Conservation (phyloP, 2,329 filamentous ascomycete species). For the Hypoxylon sp. region DNA sequence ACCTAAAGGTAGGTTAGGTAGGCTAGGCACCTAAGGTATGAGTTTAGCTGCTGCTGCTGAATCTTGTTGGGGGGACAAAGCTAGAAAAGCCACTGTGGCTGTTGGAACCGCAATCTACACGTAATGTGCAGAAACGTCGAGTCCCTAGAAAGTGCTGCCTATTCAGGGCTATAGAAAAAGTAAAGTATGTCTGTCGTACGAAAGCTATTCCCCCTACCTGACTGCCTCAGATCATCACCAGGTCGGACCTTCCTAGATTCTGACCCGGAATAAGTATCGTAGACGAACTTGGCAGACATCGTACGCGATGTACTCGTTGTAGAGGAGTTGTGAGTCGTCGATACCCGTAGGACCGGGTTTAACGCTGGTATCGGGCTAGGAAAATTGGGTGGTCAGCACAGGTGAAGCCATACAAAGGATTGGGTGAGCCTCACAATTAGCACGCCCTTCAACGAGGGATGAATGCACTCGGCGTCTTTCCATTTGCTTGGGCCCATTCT, state of each 20-base stretch:
- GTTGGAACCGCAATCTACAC: neutral
- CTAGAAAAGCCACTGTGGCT: neutral
- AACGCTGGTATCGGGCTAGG: conserved; percentile 65
- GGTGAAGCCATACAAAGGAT: neutral
- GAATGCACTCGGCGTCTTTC: conserved; percentile 80
- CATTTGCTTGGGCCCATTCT: conserved; percentile 74
- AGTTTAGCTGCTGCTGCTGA: neutral
- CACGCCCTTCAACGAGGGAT: conserved; percentile 75
- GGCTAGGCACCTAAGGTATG: too few relatives aligned
- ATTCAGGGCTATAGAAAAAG: neutral
- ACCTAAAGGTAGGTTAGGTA: neutral
- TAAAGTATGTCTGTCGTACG: neutral
- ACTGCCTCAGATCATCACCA: conserved; percentile 4
- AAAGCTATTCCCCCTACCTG: neutral
- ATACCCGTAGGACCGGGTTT: conserved; percentile 65
- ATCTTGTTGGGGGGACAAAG: neutral
- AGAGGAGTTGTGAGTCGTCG: conserved; percentile 64
- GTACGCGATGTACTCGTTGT: conserved; percentile 84
- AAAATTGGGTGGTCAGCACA: conserved; percentile 30
- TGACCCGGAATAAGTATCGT: conserved; percentile 77
- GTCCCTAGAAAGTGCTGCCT: neutral
- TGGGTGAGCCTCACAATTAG: conserved; percentile 71
- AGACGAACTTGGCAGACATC: conserved; percentile 78
- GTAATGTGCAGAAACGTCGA: neutral
- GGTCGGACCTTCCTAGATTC: conserved; percentile 58